phyloP scores from a whole-genome alignment of 2,329 filamentous ascomycete species.

The Penicillium digitatum region DNA sequence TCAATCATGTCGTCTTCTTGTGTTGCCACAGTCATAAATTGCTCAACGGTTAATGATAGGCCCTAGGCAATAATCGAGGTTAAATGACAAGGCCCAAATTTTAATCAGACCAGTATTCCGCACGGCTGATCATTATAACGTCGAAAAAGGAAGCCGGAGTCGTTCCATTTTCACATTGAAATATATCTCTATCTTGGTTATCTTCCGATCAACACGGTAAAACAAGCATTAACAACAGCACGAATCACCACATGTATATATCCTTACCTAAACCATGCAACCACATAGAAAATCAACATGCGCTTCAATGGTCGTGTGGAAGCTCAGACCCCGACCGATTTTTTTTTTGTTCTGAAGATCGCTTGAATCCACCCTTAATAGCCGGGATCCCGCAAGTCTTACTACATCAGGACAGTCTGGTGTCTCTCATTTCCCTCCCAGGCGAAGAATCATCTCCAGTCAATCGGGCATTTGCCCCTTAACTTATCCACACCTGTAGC shows the following conservation, averaged over 20 bases:
- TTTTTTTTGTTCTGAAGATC: constrained; percentile 11
- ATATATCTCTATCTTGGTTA: background rate
- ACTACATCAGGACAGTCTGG: constrained; percentile 8
- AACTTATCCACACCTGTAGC: background rate
- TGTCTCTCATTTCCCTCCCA: background rate
- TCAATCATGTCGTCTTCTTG: background rate
- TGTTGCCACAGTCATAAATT: constrained; percentile 1
- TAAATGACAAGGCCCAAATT: constrained; percentile 6
- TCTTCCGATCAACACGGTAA: background rate
- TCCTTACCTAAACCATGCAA: constrained; percentile 14
- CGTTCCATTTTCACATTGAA: background rate
- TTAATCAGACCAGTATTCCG: constrained; percentile 10
- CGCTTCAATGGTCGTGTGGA: background rate
- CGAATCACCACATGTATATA: constrained; percentile 15
- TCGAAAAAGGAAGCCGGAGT: background rate
- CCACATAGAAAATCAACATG: constrained; percentile 13
- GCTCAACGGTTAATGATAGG: constrained; percentile 1
- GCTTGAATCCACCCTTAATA: constrained; percentile 8
- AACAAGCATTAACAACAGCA: constrained; percentile 8
- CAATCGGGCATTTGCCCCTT: background rate
- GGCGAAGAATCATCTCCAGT: background rate
- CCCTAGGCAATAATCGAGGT: constrained; percentile 1
- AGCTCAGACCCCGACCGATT: background rate
- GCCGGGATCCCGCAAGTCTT: constrained; percentile 11
- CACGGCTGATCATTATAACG: constrained; percentile 1